Conservation (phyloP, 768 basidiomycete species). For the Pisolithus microcarpus region DNA sequence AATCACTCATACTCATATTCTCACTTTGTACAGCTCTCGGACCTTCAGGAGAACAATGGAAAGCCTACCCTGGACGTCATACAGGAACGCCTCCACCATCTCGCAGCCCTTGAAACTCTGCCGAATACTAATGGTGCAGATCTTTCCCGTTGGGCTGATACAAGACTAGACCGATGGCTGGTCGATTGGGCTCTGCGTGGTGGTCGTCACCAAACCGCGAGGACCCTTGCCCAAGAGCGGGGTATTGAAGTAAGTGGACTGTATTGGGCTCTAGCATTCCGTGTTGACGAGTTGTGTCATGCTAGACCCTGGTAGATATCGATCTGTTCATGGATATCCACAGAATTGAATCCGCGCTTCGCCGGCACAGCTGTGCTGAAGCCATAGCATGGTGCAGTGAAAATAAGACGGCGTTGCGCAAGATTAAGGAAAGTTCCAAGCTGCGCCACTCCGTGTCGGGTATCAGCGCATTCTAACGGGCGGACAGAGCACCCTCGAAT, state of each 20-base stretch:
- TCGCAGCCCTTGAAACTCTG: conserved; percentile 56
- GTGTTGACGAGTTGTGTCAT: conserved; percentile 13
- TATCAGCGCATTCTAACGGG: conserved; percentile 11
- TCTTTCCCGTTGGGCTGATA: conserved; percentile 72
- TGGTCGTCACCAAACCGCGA: conserved; percentile 73
- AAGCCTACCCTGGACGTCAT: conserved; percentile 63
- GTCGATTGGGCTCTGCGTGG: conserved; percentile 87
- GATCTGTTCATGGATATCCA: conserved; percentile 86
- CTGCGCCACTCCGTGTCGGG: conserved; percentile 6
- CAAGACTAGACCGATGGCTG: conserved; percentile 78
- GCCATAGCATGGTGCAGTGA: conserved; percentile 95
- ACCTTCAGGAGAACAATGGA: conserved; percentile 41
- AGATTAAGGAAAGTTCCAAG: conserved; percentile 61
- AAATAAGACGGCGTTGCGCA: conserved; percentile 87
- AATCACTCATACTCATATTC: conserved; percentile 12
- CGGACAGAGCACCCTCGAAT: conserved; percentile 85
- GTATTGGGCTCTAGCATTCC: conserved; percentile 10
- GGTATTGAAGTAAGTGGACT: conserved; percentile 62
- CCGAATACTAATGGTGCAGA: conserved; percentile 46
- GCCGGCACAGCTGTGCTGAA: conserved; percentile 72
- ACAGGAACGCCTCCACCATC: conserved; percentile 65
- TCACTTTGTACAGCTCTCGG: conserved; percentile 34
- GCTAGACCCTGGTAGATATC: conserved; percentile 79
- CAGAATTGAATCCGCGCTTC: conserved; percentile 77
- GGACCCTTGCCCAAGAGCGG: conserved; percentile 65